phyloP scores from a whole-genome alignment of 768 basidiomycete species.

The Strobilomyces dryophilus region DNA sequence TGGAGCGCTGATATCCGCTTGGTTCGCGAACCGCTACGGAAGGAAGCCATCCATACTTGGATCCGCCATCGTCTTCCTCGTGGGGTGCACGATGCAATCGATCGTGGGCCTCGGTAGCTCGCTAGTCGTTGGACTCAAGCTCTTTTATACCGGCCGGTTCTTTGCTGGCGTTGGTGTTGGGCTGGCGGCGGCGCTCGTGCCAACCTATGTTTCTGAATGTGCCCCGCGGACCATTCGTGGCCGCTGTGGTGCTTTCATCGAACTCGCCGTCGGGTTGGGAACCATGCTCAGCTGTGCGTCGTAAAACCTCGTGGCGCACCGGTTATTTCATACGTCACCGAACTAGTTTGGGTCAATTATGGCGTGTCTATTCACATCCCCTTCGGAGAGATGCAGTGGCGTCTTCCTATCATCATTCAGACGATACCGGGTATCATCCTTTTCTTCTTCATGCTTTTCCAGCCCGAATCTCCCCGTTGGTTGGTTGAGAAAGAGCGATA shows the following conservation, averaged over 20 bases:
- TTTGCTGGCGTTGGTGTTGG: constrained; percentile 42
- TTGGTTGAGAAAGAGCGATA: constrained; percentile 30
- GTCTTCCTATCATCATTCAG: constrained; percentile 34
- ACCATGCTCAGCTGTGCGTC: constrained; percentile 34
- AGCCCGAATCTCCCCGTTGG: constrained; percentile 36
- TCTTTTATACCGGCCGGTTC: constrained; percentile 1
- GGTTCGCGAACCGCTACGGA: too few species aligned
- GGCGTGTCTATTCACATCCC: constrained; percentile 25
- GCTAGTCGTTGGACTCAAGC: constrained; percentile 20
- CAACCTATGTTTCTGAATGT: constrained; percentile 37
- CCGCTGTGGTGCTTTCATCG: constrained; percentile 32
- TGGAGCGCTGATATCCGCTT: too few species aligned
- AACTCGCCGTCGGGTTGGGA: constrained; percentile 31
- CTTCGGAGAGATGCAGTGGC: constrained; percentile 33
- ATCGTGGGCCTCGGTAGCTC: constrained; percentile 31
- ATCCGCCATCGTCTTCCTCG: constrained; percentile 19
- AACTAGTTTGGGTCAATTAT: constrained; percentile 36
- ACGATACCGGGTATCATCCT: constrained; percentile 39
- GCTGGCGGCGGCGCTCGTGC: constrained; percentile 32
- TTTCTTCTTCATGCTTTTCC: constrained; percentile 33
- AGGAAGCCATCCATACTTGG: too few species aligned
- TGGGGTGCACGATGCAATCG: constrained; percentile 34
- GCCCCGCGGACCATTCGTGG: constrained; percentile 36
- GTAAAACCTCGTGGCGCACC: not conserved
- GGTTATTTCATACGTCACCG: not conserved